These are phyloP conservation scores for Boletus sp. DNA, from an alignment of 768 basidiomycete species.

Conservation along the genomic window DNA sequence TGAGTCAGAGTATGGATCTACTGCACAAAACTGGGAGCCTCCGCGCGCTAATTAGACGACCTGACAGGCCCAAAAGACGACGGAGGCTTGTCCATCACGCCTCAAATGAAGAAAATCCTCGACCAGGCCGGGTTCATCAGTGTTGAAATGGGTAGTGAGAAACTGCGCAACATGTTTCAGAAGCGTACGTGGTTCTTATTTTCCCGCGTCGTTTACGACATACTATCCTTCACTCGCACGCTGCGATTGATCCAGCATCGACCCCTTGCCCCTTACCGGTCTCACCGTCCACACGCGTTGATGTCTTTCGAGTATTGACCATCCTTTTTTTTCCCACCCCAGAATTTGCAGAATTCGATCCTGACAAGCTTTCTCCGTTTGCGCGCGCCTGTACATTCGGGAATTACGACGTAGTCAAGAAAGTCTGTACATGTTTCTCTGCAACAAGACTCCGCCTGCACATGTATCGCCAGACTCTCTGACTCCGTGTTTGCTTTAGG, in stretches of 20 bases:
- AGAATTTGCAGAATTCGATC: constrained; percentile 23
- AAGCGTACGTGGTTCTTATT: constrained; percentile 16
- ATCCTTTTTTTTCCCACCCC: background rate
- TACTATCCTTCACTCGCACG: background rate
- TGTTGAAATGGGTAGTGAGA: constrained; percentile 23
- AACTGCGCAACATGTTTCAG: constrained; percentile 31
- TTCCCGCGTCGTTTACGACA: background rate
- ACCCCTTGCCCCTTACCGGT: background rate
- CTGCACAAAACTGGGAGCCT: background rate
- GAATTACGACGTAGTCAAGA: constrained; percentile 14
- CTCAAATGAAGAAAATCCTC: constrained; percentile 29
- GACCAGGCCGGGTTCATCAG: constrained; percentile 26
- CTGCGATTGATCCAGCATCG: background rate
- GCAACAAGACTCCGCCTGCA: no score
- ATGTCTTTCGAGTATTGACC: background rate
- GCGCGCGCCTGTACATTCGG: constrained; percentile 28
- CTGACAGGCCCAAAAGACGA: constrained; percentile 10
- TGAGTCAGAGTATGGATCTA: constrained; percentile 14
- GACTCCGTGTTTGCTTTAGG: constrained; percentile 10
- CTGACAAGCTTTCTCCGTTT: constrained; percentile 21
- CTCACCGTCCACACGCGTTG: background rate
- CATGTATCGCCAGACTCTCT: background rate
- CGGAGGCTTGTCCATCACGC: constrained; percentile 26
- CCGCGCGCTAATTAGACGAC: background rate
- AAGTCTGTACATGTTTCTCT: constrained; percentile 13